These are phyloP conservation scores for Mortierella claussenii DNA, from an alignment of 192 early-diverging fungal genomes.

Conservation along the genomic window DNA sequence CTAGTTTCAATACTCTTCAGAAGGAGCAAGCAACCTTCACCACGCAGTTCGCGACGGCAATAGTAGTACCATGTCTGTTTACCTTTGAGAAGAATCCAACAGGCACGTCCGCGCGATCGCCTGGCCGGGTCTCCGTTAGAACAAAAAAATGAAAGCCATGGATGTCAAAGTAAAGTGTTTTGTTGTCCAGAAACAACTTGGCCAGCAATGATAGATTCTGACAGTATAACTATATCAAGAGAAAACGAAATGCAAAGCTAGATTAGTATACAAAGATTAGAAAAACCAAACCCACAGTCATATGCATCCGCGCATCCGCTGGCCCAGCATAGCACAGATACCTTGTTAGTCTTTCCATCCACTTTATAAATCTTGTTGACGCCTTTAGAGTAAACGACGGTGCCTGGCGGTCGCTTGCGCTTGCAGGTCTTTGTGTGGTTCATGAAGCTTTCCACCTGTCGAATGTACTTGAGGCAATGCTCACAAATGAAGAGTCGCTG, in stretches of 20 bases:
- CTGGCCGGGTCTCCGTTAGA: conserved; percentile 67
- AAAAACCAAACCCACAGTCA: too few species aligned
- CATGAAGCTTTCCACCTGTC: conserved; percentile 62
- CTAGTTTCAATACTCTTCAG: too few species aligned
- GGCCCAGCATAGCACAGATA: too few species aligned
- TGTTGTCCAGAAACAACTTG: conserved; percentile 97
- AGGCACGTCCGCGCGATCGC: conserved; percentile 68
- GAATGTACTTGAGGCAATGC: conserved; percentile 95
- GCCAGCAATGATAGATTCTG: conserved; percentile 94
- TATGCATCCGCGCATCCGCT: too few species aligned
- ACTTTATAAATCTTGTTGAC: conserved; percentile 81
- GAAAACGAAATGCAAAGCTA: too few species aligned
- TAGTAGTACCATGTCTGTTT: too few species aligned
- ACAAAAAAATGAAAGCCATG: conserved; percentile 96
- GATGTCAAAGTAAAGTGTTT: conserved; percentile 95
- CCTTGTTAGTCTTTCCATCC: conserved; percentile 88
- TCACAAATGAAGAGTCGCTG: conserved; percentile 88
- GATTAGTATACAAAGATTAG: too few species aligned
- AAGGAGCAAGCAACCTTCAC: neutral
- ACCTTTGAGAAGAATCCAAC: conserved; percentile 98
- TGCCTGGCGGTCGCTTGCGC: conserved; percentile 76
- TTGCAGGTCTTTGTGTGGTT: conserved; percentile 66
- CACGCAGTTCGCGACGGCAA: neutral
- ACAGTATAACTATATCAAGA: conserved; percentile 82
- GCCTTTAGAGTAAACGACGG: conserved; percentile 82